Percentiles rank a stretch among this genome's conserved stretches.
Evolutionary conservation across 352 stramenopile genomes (phyloP).

Genomic region (Phytophthora boehmeriae): DNA sequence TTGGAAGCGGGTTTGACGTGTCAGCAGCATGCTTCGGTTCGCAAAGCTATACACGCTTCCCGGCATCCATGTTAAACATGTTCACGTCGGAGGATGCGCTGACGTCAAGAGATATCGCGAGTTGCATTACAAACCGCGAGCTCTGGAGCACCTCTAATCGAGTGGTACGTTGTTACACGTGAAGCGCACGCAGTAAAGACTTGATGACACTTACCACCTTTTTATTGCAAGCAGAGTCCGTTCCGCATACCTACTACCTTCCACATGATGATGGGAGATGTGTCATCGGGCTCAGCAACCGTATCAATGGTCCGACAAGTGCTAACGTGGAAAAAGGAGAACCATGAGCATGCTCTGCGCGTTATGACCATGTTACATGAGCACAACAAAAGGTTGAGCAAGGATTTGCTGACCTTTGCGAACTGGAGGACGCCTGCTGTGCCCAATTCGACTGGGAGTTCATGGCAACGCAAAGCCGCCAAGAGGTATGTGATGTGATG

Average conservation of each 20-base stretch:
- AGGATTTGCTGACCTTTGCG: constrained; percentile 30
- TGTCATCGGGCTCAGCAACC: constrained; percentile 92
- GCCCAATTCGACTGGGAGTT: constrained; percentile 26
- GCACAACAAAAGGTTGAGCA: constrained; percentile 45
- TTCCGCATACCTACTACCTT: constrained; percentile 74
- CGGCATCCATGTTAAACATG: constrained; percentile 50
- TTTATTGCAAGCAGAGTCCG: constrained; percentile 39
- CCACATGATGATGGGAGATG: constrained; percentile 95
- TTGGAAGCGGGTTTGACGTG: constrained; percentile 98
- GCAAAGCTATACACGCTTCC: constrained; percentile 94
- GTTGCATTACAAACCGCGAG: constrained; percentile 42
- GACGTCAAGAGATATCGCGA: constrained; percentile 56
- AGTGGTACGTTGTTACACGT: constrained; percentile 38
- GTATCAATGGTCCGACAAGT: constrained; percentile 88
- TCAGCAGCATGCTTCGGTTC: constrained; percentile 94
- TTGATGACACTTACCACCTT: neutral
- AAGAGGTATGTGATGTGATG: constrained; percentile 32
- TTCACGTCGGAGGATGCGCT: constrained; percentile 64
- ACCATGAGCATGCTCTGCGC: constrained; percentile 33
- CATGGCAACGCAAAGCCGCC: constrained; percentile 13
- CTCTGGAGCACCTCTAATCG: constrained; percentile 54
- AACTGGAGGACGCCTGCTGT: constrained; percentile 22
- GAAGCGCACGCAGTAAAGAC: neutral
- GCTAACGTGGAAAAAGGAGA: constrained; percentile 44
- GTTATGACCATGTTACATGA: constrained; percentile 43